A percentile compares a stretch with the other conserved stretches of the same genome.
Evolutionary conservation across 495 filamentous ascomycete species (phyloP).

Genomic region (Daldinia concentrica): DNA sequence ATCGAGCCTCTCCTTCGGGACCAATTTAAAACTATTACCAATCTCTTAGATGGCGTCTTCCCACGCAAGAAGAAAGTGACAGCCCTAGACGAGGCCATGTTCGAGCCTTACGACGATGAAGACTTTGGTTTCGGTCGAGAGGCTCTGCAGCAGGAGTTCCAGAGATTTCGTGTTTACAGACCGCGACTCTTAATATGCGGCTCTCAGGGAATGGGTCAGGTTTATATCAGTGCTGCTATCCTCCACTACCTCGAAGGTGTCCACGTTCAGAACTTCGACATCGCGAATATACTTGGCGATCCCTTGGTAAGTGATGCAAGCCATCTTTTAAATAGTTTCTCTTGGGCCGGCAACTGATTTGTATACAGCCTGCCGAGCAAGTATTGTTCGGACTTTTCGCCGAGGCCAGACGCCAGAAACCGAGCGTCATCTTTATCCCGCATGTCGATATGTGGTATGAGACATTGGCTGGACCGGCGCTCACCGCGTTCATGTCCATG

Average conservation of each 20-base stretch:
- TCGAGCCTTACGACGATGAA: conserved; percentile 80
- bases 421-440: conserved; percentile 94
- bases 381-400: conserved; percentile 88
- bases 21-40: conserved; percentile 72
- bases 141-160: conserved; percentile 88
- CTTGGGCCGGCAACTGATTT: conserved; percentile 34
- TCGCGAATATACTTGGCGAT: conserved; percentile 76
- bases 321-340: neutral
- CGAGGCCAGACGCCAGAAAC: conserved; percentile 92
- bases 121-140: conserved; percentile 84
- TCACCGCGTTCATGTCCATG: conserved; percentile 82
- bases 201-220: conserved; percentile 87
- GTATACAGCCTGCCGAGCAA: conserved; percentile 74
- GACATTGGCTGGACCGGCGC: conserved; percentile 56
- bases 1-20: conserved; percentile 83
- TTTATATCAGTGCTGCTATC: conserved; percentile 86
- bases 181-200: conserved; percentile 86
- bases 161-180: conserved; percentile 85
- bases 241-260: conserved; percentile 91
- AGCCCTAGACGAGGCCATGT: conserved; percentile 92
- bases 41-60: conserved; percentile 76
- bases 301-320: conserved; percentile 56
- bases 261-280: conserved; percentile 94
- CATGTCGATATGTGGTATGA: conserved; percentile 87
- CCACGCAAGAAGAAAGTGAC: conserved; percentile 85